Evolutionary conservation across 2,329 filamentous ascomycete genomes (phyloP).

Genomic region (Conoideocrella luteorostrata): DNA sequence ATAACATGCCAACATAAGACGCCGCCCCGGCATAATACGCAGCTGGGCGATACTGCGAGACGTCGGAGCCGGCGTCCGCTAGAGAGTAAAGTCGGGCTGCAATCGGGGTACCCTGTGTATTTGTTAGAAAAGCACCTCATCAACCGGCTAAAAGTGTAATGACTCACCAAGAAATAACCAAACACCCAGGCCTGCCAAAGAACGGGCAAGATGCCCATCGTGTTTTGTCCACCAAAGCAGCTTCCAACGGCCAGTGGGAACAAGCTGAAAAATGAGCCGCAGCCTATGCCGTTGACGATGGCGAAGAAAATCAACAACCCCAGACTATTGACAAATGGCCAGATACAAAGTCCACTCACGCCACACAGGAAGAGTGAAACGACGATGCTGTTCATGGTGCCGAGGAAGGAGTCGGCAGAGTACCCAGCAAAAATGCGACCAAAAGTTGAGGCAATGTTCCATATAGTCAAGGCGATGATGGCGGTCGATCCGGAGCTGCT

Average conservation of each 20-base stretch:
- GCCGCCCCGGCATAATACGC: slow-evolving; percentile 21
- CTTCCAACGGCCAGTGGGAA: slow-evolving; percentile 17
- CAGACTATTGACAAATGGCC: slow-evolving; percentile 20
- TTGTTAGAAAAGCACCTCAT: slow-evolving; percentile 2
- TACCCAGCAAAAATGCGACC: slow-evolving; percentile 20
- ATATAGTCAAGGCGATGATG: slow-evolving; percentile 17
- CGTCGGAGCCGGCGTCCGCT: slow-evolving; percentile 11
- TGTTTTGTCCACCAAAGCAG: slow-evolving; percentile 18
- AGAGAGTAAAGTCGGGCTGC: slow-evolving; percentile 20
- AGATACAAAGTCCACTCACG: slow-evolving; percentile 18
- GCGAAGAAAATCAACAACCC: slow-evolving; percentile 17
- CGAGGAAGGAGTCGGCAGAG: slow-evolving; percentile 18
- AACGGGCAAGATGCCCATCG: slow-evolving; percentile 19
- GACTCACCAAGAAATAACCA: slow-evolving; percentile 21
- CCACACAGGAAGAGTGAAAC: slow-evolving; percentile 19
- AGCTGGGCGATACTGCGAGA: slow-evolving; percentile 18
- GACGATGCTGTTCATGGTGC: slow-evolving; percentile 20
- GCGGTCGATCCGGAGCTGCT: slow-evolving; percentile 14
- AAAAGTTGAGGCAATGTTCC: slow-evolving; percentile 21
- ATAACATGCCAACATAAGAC: slow-evolving; percentile 15
- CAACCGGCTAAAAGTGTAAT: background rate
- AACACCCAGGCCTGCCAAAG: slow-evolving; percentile 22
- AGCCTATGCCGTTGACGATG: slow-evolving; percentile 21
- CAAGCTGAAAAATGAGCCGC: slow-evolving; percentile 22
- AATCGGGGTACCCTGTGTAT: slow-evolving; percentile 19